Base-by-base conservation (phyloP, 1,284 basidiomycete species). In the Phlebopus sp. region DNA sequence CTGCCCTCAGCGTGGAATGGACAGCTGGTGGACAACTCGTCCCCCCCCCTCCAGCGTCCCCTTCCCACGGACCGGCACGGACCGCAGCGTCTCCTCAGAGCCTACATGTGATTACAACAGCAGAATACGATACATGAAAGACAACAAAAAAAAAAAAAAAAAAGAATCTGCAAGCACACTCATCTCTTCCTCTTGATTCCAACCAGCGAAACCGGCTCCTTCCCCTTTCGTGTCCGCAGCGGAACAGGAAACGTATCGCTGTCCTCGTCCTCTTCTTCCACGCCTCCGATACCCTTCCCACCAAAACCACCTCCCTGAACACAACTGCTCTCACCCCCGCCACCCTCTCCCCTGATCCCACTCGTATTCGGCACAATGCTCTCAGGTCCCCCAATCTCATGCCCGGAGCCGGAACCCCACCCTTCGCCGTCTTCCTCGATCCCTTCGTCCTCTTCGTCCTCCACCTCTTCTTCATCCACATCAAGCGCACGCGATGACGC, bases 181-280 rank as follows among this genome's bases (percentile, higher is more conserved):
- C 63, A 78, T 66, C 84, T 73, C 59, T 84, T 86, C 52, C 83
- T 70, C 69, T 86, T 86, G 55, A 67, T 63, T 7, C 82, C 82
- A 43, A 69, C 63, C 15, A 74, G 59, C 14, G 69, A 66, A 21
- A 70, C 67, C 18, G 69, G 56, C 52, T 82, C 78, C 60, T 79
- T 80, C 37, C 75, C 74, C 66, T 78, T 83, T 54, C 76, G 69
- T 47, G 75, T 74, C 61, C 84, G 77, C 57, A 86, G 68, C 6
- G 84, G 82, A 37, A 79, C 74, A 37, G 84, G 79, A 62, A 86
- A 86, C 27, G 77, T 74, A 55, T 79, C 79, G 48, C 78, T 81
- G 58, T 80, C 79, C 42, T 81, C 82, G 23, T 81, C 77, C 15
- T 79, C 77, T 25, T 64, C 59, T 44, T 62, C 61, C 52, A 63